Percentiles rank a stretch among this genome's conserved stretches.
phyloP scores from a whole-genome alignment of 2,329 filamentous ascomycete genomes.

The Fusarium scirpi region DNA sequence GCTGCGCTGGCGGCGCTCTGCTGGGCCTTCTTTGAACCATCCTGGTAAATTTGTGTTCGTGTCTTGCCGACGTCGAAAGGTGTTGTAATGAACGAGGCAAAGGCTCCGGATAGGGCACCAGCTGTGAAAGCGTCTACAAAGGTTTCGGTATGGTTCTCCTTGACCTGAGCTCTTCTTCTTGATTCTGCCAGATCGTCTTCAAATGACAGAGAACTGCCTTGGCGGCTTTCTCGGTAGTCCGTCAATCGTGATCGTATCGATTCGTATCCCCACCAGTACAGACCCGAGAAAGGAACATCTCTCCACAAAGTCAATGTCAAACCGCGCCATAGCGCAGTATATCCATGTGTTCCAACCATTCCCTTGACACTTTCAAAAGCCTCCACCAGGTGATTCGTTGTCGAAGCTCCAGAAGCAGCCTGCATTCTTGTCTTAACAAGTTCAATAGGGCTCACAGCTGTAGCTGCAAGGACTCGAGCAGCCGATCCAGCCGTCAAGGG shows the following conservation, averaged over 20 bases:
- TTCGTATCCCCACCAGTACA: conserved; percentile 99
- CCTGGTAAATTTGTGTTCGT: conserved; percentile 84
- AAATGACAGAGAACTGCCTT: conserved; percentile 55
- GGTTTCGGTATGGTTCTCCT: conserved; percentile 79
- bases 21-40: conserved; percentile 53
- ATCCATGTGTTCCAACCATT: conserved; percentile 83
- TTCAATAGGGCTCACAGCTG: conserved; percentile 89
- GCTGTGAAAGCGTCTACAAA: conserved; percentile 91
- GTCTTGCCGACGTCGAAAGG: conserved; percentile 99
- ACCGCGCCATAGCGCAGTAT: conserved; percentile 88
- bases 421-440: conserved; percentile 95
- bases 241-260: conserved; percentile 78
- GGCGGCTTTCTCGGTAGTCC: conserved; percentile 70
- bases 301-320: conserved; percentile 93
- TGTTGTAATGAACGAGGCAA: conserved; percentile 89
- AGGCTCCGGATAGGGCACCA: conserved; percentile 83
- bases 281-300: conserved; percentile 94
- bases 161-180: conserved; percentile 69
- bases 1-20: conserved; percentile 50
- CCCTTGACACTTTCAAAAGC: conserved; percentile 81
- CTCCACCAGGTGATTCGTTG: conserved; percentile 78
- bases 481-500: conserved; percentile 83
- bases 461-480: conserved; percentile 83
- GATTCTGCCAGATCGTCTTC: conserved; percentile 55
- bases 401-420: conserved; percentile 71